Evolutionary conservation across 2,329 filamentous ascomycete species (phyloP), one percentile per base, ranked within the genome.

Genomic region (Curvularia spicifera): DNA sequence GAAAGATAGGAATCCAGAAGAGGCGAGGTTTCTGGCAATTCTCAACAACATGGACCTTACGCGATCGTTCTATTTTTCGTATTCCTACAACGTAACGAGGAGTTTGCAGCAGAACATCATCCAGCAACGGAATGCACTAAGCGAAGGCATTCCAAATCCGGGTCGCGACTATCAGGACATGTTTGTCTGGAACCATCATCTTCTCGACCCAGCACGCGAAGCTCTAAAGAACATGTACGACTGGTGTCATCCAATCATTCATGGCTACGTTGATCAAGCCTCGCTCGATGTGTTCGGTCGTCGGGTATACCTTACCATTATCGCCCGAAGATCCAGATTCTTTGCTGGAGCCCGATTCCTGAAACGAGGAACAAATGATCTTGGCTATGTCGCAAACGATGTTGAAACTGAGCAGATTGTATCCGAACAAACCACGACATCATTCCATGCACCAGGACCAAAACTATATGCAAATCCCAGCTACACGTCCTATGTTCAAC

Each of bases 331-430:
- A 31, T 99, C 95, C 15, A 87, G 95, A 8, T 92, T 91, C 76
- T 99, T 98, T 76, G 95, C 95, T 2, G 95, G 95, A 28, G 95
- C 95, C 37, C 85, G 95, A 3, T 99, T 97, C 67, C 79, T 99
- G 52, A 99, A 99, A 77, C 88, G 95, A 57, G 95, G 95, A 31
- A 91, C 93, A 47, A 99, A 99, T 71, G 95, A 99, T 75, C 76
- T 93, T 73, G 94, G 95, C 13, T 96, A 96, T 74, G 95, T 99
- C 53, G 96, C 95, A 51, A 99, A 99, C 72, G 96, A 99, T 77
- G 95, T 99, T 24, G 96, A 99, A 78, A 98, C 95, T 0, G 95
- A 99, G 78, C 95, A 99, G 75, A 97, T 99, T 59, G 93, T 99
- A 5, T 95, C 93, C 0, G 95, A 99, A 73, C 91, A 93, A 68